Conservation (phyloP, 2,329 filamentous ascomycete species). For the Diaporthe vexans region DNA sequence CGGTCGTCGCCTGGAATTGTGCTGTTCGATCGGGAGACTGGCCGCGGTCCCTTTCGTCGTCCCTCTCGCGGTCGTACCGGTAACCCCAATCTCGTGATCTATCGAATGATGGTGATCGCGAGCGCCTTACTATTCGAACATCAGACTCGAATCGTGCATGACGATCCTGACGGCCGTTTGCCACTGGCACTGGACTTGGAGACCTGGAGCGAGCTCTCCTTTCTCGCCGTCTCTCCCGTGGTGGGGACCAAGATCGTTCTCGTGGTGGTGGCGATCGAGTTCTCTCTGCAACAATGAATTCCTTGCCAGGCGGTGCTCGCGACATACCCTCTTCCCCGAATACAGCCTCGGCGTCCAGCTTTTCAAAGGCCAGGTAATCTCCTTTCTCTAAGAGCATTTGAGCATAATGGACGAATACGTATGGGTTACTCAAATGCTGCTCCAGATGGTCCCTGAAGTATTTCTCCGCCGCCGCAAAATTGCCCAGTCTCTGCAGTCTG, state of each 20-base stretch:
- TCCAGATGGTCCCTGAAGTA: not conserved
- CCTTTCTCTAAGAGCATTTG: constrained; percentile 14
- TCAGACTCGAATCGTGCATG: constrained; percentile 3
- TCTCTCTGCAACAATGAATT: not conserved
- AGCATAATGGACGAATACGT: not conserved
- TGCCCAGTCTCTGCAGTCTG: not conserved
- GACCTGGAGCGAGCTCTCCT: not conserved
- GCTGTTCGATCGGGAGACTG: not conserved
- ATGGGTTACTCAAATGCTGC: not conserved
- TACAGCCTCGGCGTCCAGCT: not conserved
- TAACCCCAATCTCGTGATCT: not conserved
- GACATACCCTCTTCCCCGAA: not conserved
- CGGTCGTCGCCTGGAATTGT: not conserved
- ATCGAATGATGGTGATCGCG: not conserved
- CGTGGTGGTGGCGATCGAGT: not conserved
- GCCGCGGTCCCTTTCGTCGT: not conserved
- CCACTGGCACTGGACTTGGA: not conserved
- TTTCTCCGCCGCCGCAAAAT: not conserved
- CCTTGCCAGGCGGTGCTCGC: not conserved
- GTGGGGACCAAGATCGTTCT: not conserved
- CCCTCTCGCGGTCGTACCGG: not conserved
- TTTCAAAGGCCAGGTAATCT: not conserved
- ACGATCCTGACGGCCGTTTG: not conserved
- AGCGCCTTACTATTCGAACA: not conserved
- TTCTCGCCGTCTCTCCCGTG: not conserved